Conservation (phyloP, 139 green algal genomes). For the Auxenochlorella pyrenoidosa region DNA sequence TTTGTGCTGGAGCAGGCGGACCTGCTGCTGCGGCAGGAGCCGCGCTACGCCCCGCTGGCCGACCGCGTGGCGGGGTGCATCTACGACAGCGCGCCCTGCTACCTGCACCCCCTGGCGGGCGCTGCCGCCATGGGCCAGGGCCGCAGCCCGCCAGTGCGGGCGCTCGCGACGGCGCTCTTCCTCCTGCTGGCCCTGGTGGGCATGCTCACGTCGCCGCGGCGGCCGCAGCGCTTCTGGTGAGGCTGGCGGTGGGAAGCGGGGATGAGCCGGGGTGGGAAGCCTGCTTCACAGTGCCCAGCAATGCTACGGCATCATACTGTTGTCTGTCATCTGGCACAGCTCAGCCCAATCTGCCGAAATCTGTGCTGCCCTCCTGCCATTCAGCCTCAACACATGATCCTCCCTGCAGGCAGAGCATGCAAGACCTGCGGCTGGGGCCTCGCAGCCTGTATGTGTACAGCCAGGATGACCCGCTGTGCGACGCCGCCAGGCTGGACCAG, state of each 20-base stretch:
- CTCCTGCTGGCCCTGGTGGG: background rate
- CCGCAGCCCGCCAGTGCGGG: background rate
- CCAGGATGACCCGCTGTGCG: conserved; percentile 45
- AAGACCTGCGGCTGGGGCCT: conserved; percentile 24
- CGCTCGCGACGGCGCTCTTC: conserved; percentile 1
- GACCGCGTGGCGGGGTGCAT: background rate
- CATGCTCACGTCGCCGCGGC: background rate
- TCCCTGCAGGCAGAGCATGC: conserved; percentile 34
- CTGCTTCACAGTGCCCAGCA: background rate
- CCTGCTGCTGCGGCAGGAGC: background rate
- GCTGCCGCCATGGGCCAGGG: conserved; percentile 7
- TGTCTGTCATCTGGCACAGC: no score
- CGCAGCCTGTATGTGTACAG: conserved; percentile 38
- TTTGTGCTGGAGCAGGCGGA: conserved; percentile 33
- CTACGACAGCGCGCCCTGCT: conserved; percentile 20
- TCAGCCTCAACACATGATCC: no score
- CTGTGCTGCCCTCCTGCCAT: no score
- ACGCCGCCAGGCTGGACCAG: conserved; percentile 33
- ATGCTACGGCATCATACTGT: no score
- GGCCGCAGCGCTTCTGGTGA: conserved; percentile 9
- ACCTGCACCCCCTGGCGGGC: background rate
- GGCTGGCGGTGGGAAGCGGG: background rate
- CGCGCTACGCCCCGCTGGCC: background rate
- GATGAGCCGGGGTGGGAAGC: no score
- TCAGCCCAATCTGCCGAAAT: no score